Evolutionary conservation across 345 rosid species (phyloP).

Genomic region (Rhodamnia rubescens): DNA sequence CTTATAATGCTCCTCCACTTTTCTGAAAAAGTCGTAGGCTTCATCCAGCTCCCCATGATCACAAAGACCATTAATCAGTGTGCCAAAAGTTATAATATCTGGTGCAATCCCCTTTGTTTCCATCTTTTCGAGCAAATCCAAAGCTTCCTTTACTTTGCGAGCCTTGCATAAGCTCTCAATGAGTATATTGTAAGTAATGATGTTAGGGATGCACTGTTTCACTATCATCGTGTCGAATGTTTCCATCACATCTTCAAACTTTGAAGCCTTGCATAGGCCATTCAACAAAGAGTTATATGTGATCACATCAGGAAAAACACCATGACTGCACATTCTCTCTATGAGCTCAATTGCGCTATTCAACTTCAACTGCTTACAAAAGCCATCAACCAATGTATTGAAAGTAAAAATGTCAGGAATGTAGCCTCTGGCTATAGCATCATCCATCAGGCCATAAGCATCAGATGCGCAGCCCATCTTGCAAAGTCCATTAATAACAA

Average conservation of each 20-base stretch:
- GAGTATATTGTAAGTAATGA: constrained; percentile 67
- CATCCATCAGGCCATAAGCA: constrained; percentile 53
- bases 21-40: constrained; percentile 50
- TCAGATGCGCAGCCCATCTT: constrained; percentile 86
- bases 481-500: constrained; percentile 71
- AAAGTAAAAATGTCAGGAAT: constrained; percentile 75
- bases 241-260: constrained; percentile 73
- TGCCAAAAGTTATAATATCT: constrained; percentile 54
- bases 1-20: constrained; percentile 40
- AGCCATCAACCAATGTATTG: constrained; percentile 82
- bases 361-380: constrained; percentile 62
- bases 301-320: constrained; percentile 65
- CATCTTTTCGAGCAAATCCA: constrained; percentile 51
- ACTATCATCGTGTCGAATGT: constrained; percentile 52
- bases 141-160: constrained; percentile 47
- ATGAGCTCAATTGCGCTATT: constrained; percentile 60
- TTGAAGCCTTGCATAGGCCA: constrained; percentile 81
- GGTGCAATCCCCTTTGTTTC: constrained; percentile 38
- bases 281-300: constrained; percentile 83
- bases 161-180: constrained; percentile 83
- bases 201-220: constrained; percentile 66
- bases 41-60: constrained; percentile 52
- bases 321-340: constrained; percentile 53
- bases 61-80: constrained; percentile 62
- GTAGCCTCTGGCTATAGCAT: constrained; percentile 62